Conservation (phyloP, 768 basidiomycete species). For the Boletus reticuloceps region DNA sequence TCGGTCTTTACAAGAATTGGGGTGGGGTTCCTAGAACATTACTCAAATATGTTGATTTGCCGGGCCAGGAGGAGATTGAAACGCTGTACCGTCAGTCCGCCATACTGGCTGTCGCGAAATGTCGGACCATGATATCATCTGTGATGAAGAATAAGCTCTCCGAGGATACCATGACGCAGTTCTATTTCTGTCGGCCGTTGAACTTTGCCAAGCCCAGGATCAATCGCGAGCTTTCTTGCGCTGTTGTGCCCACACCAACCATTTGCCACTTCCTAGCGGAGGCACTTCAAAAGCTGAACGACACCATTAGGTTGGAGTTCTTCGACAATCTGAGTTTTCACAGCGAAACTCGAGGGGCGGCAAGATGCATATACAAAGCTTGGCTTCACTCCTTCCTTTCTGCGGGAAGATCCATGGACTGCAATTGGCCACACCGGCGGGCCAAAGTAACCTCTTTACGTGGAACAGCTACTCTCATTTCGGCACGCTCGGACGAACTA, state of each 20-base stretch:
- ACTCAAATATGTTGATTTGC: rapidly evolving
- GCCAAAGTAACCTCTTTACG: background rate
- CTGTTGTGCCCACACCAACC: background rate
- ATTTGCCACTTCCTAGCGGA: background rate
- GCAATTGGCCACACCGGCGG: background rate
- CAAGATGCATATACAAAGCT: background rate
- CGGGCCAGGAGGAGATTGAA: background rate
- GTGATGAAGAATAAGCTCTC: no score
- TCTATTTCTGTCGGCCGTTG: background rate
- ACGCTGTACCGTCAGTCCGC: background rate
- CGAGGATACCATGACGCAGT: background rate
- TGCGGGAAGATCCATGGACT: background rate
- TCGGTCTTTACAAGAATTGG: background rate
- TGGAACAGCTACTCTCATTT: background rate
- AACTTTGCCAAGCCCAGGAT: no score
- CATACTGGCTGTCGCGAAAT: background rate
- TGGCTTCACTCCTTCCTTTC: background rate
- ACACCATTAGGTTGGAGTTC: background rate
- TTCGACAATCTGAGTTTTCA: background rate
- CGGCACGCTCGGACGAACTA: background rate
- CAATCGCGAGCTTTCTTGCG: rapidly evolving
- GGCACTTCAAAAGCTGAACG: background rate
- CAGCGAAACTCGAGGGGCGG: background rate
- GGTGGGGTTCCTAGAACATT: background rate
- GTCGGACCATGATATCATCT: background rate